Percentiles rank a stretch among this genome's conserved stretches.
These are phyloP conservation scores for Trichoderma aggressivum DNA, from an alignment of 2,329 filamentous ascomycete species.

Conservation along the genomic window DNA sequence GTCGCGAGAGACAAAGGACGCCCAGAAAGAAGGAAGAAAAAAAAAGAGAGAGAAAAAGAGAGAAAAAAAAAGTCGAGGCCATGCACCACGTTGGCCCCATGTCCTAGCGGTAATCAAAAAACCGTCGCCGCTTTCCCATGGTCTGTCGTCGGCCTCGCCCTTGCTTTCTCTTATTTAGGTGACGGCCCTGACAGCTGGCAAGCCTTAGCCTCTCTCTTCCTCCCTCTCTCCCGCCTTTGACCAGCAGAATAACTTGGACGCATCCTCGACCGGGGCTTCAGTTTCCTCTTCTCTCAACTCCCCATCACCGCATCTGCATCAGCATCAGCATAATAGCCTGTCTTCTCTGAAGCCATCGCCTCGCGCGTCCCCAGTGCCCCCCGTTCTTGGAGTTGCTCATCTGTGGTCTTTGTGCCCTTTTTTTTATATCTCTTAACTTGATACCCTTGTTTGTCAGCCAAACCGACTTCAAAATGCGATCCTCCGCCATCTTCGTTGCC, in stretches of 20 bases:
- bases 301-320: slow-evolving; percentile 17
- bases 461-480: slow-evolving; percentile 39
- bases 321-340: slow-evolving; percentile 19
- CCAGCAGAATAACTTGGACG: not conserved
- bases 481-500: slow-evolving; percentile 39
- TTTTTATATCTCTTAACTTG: not conserved
- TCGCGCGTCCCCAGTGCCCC: too few species aligned
- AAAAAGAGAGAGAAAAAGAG: not conserved
- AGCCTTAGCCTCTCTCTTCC: slow-evolving; percentile 6
- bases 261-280: not conserved
- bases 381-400: slow-evolving; percentile 8
- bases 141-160: slow-evolving; percentile 19
- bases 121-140: slow-evolving; percentile 20
- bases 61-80: slow-evolving; percentile 7
- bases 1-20: not conserved
- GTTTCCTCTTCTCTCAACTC: slow-evolving; percentile 12
- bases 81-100: slow-evolving; percentile 11
- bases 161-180: slow-evolving; percentile 21
- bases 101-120: slow-evolving; percentile 15
- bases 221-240: slow-evolving; percentile 8
- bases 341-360: slow-evolving; percentile 10
- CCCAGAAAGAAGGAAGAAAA: slow-evolving; percentile 8
- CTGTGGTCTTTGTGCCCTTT: slow-evolving; percentile 5
- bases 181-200: slow-evolving; percentile 18
- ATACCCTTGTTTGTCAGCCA: slow-evolving; percentile 13